phyloP scores from a whole-genome alignment of 805 yeast species.

The Saccharomyces mikatae region DNA sequence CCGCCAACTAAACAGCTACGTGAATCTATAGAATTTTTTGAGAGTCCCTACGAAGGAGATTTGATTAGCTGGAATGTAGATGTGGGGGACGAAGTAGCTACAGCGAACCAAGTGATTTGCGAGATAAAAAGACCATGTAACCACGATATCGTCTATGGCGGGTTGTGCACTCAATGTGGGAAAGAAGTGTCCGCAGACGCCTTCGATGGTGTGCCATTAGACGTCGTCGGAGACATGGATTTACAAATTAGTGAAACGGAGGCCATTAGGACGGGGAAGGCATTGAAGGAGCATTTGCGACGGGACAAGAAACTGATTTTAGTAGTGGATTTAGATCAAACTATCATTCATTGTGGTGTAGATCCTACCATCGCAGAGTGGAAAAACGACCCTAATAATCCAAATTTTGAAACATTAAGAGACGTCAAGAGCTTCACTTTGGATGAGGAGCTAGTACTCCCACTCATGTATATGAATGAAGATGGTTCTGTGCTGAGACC shows the following conservation, averaged over 20 bases:
- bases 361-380: constrained; percentile 96
- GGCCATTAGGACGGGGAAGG: constrained; percentile 74
- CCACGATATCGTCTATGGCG: constrained; percentile 90
- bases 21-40: constrained; percentile 69
- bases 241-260: constrained; percentile 77
- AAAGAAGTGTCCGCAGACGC: constrained; percentile 68
- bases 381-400: constrained; percentile 79
- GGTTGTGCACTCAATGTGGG: constrained; percentile 91
- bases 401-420: constrained; percentile 75
- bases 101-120: constrained; percentile 42
- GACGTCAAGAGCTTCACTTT: constrained; percentile 73
- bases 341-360: constrained; percentile 94
- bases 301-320: constrained; percentile 64
- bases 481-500: constrained; percentile 12
- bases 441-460: constrained; percentile 61
- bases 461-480: constrained; percentile 54
- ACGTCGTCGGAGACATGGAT: constrained; percentile 84
- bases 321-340: constrained; percentile 95
- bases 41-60: constrained; percentile 73
- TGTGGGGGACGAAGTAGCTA: constrained; percentile 51
- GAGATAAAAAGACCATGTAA: constrained; percentile 73
- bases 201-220: constrained; percentile 41
- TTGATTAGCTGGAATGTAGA: constrained; percentile 43
- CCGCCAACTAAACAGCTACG: constrained; percentile 34
- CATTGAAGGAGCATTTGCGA: constrained; percentile 52